Evolutionary conservation across 495 filamentous ascomycete species (phyloP), one percentile per base, ranked within the genome.

Genomic region (Penicillium macrosclerotiorum): DNA sequence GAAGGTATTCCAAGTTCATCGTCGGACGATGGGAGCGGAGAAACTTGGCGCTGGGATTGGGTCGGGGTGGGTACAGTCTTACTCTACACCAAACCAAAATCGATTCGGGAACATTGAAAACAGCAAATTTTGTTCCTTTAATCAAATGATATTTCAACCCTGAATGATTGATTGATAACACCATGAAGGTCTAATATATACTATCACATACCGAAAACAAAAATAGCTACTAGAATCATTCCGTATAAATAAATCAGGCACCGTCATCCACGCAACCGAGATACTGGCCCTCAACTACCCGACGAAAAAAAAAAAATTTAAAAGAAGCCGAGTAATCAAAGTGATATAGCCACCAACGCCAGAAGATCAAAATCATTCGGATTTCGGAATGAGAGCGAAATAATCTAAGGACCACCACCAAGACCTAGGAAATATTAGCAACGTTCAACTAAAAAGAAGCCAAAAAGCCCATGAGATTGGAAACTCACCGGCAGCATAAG

Each of bases 401-500:
- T 35, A 17, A 1, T 46, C 24, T 23, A 54, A 47, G 37, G 41
- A 9, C 35, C 53, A 16, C 56, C 53, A 25, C 56, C 53, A 7
- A 60, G 45, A 36, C 53, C 56, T 53, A 27, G 0, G 12, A 9
- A 8, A 12, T 3, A n/a, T 50, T 29, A 52, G 42, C 14, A 22
- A n/a, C n/a, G n/a, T n/a, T n/a, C n/a, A n/a, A n/a, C n/a, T n/a
- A n/a, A n/a, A n/a, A n/a, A n/a, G n/a, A n/a, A n/a, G n/a, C n/a
- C n/a, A n/a, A n/a, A n/a, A n/a, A n/a, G n/a, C n/a, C n/a, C n/a
- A n/a, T n/a, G n/a, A n/a, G n/a, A n/a, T n/a, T 19, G 14, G 30
- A 41, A 35, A 71, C 74, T 60, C 43, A 72, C 78, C 82, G 35
- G 89, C 92, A 47, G 83, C 74, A 67, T 81, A 89, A 12, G 86